A percentile compares a stretch with the other conserved stretches of the same genome.
Conservation (phyloP, 2,329 filamentous ascomycete species). For the Lasiodiplodia gonubiensis region DNA sequence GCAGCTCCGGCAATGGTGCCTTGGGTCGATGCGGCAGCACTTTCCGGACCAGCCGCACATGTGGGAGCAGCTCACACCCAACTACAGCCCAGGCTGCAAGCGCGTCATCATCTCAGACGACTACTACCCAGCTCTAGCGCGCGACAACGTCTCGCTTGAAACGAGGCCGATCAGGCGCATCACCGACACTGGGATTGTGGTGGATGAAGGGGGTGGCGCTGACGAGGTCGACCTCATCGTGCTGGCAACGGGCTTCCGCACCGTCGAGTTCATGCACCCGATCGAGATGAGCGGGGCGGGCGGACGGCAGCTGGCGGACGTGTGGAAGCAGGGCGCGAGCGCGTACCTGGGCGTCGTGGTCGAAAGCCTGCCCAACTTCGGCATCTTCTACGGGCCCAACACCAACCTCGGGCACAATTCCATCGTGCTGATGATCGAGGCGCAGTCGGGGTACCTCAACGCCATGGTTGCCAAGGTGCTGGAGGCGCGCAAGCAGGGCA, state of each 20-base stretch:
- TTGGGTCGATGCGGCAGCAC: conserved; percentile 51
- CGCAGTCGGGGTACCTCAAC: conserved; percentile 62
- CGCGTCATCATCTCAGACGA: conserved; percentile 62
- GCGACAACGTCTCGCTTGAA: conserved; percentile 58
- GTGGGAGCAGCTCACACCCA: conserved; percentile 60
- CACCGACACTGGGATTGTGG: conserved; percentile 54
- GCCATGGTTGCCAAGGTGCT: conserved; percentile 57
- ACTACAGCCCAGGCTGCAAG: conserved; percentile 62
- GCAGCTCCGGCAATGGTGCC: conserved; percentile 46
- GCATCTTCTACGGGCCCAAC: conserved; percentile 64
- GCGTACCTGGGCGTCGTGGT: conserved; percentile 57
- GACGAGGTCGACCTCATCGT: conserved; percentile 62
- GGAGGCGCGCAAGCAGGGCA: conserved; percentile 48
- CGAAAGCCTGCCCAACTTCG: conserved; percentile 61
- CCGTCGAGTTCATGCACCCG: conserved; percentile 64
- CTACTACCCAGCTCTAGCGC: conserved; percentile 58
- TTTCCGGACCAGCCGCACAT: conserved; percentile 57
- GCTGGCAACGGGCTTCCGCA: conserved; percentile 64
- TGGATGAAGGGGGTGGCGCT: conserved; percentile 49
- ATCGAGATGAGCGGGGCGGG: conserved; percentile 58
- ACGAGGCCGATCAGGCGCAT: conserved; percentile 56
- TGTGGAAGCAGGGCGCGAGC: conserved; percentile 61
- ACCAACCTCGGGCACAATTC: conserved; percentile 61
- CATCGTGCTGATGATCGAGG: conserved; percentile 68
- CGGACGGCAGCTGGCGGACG: conserved; percentile 51